Conservation (phyloP, 2,329 filamentous ascomycete species). For the Aspergillus sergii region DNA sequence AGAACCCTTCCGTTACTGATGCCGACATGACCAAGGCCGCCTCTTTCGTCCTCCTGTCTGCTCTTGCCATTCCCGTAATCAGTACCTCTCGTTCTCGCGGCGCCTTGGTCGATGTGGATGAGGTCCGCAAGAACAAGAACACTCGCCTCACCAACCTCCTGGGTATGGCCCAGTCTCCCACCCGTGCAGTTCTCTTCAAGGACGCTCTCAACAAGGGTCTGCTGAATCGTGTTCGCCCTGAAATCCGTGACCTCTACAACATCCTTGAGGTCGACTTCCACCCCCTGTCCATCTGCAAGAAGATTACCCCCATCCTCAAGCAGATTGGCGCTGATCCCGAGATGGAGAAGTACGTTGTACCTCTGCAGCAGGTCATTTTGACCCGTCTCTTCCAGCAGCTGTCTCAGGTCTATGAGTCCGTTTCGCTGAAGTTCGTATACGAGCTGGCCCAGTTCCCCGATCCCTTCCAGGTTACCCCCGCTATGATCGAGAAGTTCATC, state of each 20-base stretch:
- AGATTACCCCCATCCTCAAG: slow-evolving; percentile 93
- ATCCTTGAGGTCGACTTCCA: slow-evolving; percentile 99
- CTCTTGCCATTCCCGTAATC: slow-evolving; percentile 97
- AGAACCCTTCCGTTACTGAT: slow-evolving; percentile 88
- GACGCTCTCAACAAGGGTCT: slow-evolving; percentile 95
- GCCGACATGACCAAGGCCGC: slow-evolving; percentile 91
- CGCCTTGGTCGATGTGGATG: slow-evolving; percentile 93
- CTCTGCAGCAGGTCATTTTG: slow-evolving; percentile 96
- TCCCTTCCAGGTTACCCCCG: slow-evolving; percentile 87
- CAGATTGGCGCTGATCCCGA: slow-evolving; percentile 92
- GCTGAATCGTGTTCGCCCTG: slow-evolving; percentile 85
- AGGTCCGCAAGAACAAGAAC: slow-evolving; percentile 98
- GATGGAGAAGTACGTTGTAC: slow-evolving; percentile 95
- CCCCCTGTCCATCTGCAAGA: slow-evolving; percentile 96
- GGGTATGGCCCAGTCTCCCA: slow-evolving; percentile 87
- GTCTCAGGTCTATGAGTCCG: slow-evolving; percentile 97
- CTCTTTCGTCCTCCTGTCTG: slow-evolving; percentile 92
- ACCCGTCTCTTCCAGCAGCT: slow-evolving; percentile 98
- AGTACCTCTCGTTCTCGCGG: slow-evolving; percentile 96
- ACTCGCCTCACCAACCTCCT: slow-evolving; percentile 93
- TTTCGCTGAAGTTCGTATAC: slow-evolving; percentile 91
- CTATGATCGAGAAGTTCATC: slow-evolving; percentile 99
- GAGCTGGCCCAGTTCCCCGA: slow-evolving; percentile 94
- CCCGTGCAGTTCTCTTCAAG: slow-evolving; percentile 87
- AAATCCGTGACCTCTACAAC: slow-evolving; percentile 97